Evolutionary conservation across 2,329 filamentous ascomycete genomes (phyloP), one percentile per base, ranked within the genome.

Genomic region (Macrophomina phaseolina): DNA sequence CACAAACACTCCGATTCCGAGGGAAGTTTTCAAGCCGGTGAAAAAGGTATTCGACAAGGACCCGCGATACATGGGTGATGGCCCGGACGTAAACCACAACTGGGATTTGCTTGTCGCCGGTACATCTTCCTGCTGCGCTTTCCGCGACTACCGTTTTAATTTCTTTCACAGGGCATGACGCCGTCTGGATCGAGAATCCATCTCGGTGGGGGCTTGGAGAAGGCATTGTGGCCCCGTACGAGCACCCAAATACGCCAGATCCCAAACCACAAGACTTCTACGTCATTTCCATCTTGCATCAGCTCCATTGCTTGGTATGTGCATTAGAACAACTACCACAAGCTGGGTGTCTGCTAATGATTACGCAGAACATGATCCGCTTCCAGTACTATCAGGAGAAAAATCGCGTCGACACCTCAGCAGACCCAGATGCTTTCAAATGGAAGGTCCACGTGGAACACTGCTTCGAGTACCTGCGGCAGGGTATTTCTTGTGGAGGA

Each of bases 401-500:
- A n/a, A 56, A 56, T n/a, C 52, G 52, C 8, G 52, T 40, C 7
- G 52, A 56, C 52, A 56, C 52, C 23, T 23, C 23, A 23, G 52
- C 52, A 2, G 52, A 56, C 52, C 52, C 52, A n/a, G 52, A 56
- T 34, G 52, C 52, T 8, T 56, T 56, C 34, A 56, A 56, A 34
- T 56, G 52, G 52, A 56, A 28, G 52, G 52, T 56, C 16, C 52
- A 56, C 52, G 52, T 56, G 8, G 52, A 56, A n/a, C 52, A 56
- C 52, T 56, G 52, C 52, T 56, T 56, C 34, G 52, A 56, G 34
- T 56, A 56, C 34, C 52, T 56, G 34, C 34, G 52, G 2, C 52
- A 56, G 16, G 52, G 52, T n/a, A 56, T 56, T 18, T 56, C 34
- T 16, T 56, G 52, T 32, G 52, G 52, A 32, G 52, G 52, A 16